Conservation (phyloP, 441 rosid species). For the Erysimum pusillum region DNA sequence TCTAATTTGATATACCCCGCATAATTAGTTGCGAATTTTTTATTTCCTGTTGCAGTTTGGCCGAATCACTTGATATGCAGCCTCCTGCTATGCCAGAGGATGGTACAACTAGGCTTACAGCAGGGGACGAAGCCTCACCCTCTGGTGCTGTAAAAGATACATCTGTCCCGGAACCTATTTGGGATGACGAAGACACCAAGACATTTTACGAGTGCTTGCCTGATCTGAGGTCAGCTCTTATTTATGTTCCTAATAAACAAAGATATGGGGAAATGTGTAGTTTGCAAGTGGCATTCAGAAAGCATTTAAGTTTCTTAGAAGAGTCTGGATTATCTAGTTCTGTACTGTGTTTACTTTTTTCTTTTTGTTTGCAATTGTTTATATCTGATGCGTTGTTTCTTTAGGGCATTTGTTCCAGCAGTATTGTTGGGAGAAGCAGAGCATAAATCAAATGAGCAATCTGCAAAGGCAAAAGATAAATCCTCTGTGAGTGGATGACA, state of each 20-base stretch:
- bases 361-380: slow-evolving; percentile 14
- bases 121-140: slow-evolving; percentile 83
- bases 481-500: slow-evolving; percentile 66
- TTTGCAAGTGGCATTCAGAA: slow-evolving; percentile 23
- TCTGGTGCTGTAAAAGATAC: slow-evolving; percentile 85
- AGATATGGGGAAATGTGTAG: slow-evolving; percentile 24
- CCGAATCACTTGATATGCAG: slow-evolving; percentile 98
- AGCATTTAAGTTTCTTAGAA: slow-evolving; percentile 7
- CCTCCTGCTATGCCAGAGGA: slow-evolving; percentile 99
- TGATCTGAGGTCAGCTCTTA: slow-evolving; percentile 86
- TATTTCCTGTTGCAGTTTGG: slow-evolving; percentile 65
- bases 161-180: slow-evolving; percentile 76
- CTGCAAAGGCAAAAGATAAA: slow-evolving; percentile 77
- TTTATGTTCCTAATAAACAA: slow-evolving; percentile 31
- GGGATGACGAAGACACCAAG: slow-evolving; percentile 99
- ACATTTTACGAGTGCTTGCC: slow-evolving; percentile 96
- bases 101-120: slow-evolving; percentile 92
- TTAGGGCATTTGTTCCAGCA: slow-evolving; percentile 99
- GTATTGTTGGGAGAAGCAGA: slow-evolving; percentile 96
- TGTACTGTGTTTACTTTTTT: slow-evolving; percentile 10
- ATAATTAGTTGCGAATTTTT: background rate
- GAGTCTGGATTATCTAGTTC: slow-evolving; percentile 36
- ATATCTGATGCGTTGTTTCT: slow-evolving; percentile 37
- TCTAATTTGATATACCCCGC: slow-evolving; percentile 2
- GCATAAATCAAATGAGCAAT: slow-evolving; percentile 80